Evolutionary conservation across 306 rosid species (phyloP), one percentile per base, ranked within the genome.

Genomic region (Lathyrus sativus): DNA sequence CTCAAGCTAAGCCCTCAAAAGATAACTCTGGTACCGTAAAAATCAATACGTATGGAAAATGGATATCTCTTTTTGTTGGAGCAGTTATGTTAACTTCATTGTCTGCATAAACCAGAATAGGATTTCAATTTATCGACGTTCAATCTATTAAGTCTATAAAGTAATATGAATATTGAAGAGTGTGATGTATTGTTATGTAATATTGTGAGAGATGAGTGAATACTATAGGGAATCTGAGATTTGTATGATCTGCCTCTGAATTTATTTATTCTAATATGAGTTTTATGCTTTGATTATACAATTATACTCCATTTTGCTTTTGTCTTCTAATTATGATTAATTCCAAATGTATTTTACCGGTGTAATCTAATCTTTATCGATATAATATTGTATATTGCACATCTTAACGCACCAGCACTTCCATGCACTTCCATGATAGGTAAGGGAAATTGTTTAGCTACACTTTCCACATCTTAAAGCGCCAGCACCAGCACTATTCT

Each of bases 41-140:
- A 19, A 73, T 67, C 50, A 54, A 7, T 41, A 63, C 3, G 2
- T 3, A n/a, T 80, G 75, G 68, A 75, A 65, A 43, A 26, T 61
- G 74, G 75, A 43, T 53, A 33, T 53, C 75, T 13, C 55, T 78
- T 18, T 68, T 42, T 29, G 17, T 73, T 73, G 82, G 71, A 63
- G 65, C 39, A 35, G 39, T 35, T 35, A 35, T 35, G 39, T 35
- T 58, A 9, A 67, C 71, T 17, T 19, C 19, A 10, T 28, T 72
- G 44, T 59, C 74, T 7, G 28, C 22, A 19, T 53, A 9, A 56
- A 64, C 61, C 10, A 12, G 38, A 49, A n/a, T 37, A 24, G 35
- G 9, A 35, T 17, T 12, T 5, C 1, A 11, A 28, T 26, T 28
- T 56, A 28, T 15, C 9, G 28, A 26, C 18, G 38, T 26, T n/a